Evolutionary conservation across 2,329 filamentous ascomycete species (phyloP), one percentile per base, ranked within the genome.

Genomic region (Didymella pinodella): DNA sequence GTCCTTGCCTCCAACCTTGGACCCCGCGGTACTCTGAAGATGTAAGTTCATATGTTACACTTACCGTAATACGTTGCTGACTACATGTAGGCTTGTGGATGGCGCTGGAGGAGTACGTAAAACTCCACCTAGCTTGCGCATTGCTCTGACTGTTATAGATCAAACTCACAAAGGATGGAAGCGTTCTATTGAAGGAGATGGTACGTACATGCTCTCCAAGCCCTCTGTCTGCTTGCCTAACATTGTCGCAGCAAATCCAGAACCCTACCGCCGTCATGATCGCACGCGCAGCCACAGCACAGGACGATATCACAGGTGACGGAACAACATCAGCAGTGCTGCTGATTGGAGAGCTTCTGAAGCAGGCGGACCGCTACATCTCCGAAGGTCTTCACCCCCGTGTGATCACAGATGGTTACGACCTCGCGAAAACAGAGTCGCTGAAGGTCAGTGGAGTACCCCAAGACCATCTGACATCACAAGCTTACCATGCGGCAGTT

Each of bases 161-260:
- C 83, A 99, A 99, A 83, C 86, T 99, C 77, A 99, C 95, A 71
- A 99, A 99, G 81, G 95, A 99, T 81, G 95, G 95, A 77, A 97
- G 96, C 74, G 94, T 98, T 61, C 83, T 89, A 66, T 74, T 89
- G 70, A 85, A 85, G 72, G 86, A 89, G 76, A 89, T 89, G 86
- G 81, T 86, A 70, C 54, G 79, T 75, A 59, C 48, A 28, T 25
- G 32, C 20, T 43, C 14, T n/a, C 38, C 2, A n/a, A 26, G 36
- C 36, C 28, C 28, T 28, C 20, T 43, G 20, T 28, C 14, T 45
- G 31, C 47, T 44, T 36, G 20, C 48, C 65, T 71, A 56, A 71
- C 57, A 28, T 10, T 18, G 25, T 25, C 28, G 10, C 60, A 85
- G 83, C 93, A 98, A 88, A 98, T 98, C 77, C 94, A 97, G 82